Base-by-base conservation (phyloP, 106 monocot species). In the Xerophyta viscosa region DNA sequence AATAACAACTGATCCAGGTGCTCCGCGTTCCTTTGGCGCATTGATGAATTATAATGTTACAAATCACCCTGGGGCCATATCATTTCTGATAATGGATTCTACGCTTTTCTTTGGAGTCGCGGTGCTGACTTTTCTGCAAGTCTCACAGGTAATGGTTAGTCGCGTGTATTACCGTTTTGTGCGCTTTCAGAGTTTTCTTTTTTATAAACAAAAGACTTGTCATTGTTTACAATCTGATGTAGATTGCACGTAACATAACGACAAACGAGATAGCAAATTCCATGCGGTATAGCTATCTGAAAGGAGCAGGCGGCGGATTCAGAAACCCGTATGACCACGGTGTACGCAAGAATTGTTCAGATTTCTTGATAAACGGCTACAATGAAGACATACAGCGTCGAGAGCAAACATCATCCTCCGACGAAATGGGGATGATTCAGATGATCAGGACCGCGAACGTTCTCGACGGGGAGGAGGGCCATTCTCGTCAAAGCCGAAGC, bases 221-320 rank as follows among this genome's bases (percentile, higher is more conserved):
- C 15, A 15, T 39, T 39, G 39, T 3, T 39, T 33, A 11, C 1
- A 39, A 15, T 39, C 23, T 63, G 24, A 1, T 51, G 19, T 56
- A 99, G 98, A 99, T 99, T 28, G 59, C 90, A 0, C 66, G 69
- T 28, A 99, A 99, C 37, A 90, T 99, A 61, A 99, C 98, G 2
- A 99, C 98, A 24, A 99, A 99, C 29, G 98, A 99, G 52, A 90
- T 80, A 79, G 98, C 98, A 50, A 99, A 99, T 60, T 37, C 56
- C 6, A 61, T 80, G 77, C 70, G 98, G 6, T 99, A 99, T 44
- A 70, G 47, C 49, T 99, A 99, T 64, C 75, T 99, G 0, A 79
- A 75, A 71, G 98, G 90, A 18, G 64, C 86, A 2, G 74, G 77
- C 0, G 98, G 90, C 11, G 66, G 66, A 45, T 99, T 99, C 54